phyloP scores from a whole-genome alignment of 306 rosid species.

The Lathyrus tuberosus region DNA sequence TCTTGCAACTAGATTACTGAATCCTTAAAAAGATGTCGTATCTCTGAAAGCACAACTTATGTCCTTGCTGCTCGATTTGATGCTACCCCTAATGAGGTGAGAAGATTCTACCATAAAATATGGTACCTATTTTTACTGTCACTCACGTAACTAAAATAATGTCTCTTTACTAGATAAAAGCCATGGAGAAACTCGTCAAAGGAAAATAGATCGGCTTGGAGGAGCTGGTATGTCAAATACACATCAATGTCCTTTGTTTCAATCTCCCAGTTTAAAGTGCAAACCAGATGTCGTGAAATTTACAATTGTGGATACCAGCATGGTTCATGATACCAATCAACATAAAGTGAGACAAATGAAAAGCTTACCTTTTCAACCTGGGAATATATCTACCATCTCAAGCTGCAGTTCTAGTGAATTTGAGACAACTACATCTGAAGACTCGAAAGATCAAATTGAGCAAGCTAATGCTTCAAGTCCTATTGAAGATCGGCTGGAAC shows the following conservation, averaged over 20 bases:
- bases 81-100: slow-evolving; percentile 74
- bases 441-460: slow-evolving; percentile 36
- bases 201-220: slow-evolving; percentile 74
- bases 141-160: slow-evolving; percentile 3
- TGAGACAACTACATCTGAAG: slow-evolving; percentile 43
- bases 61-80: slow-evolving; percentile 79
- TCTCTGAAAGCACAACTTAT: slow-evolving; percentile 70
- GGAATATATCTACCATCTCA: slow-evolving; percentile 33
- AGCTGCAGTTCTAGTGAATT: slow-evolving; percentile 47
- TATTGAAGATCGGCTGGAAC: slow-evolving; percentile 31
- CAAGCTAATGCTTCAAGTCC: slow-evolving; percentile 27
- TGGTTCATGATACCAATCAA: slow-evolving; percentile 39
- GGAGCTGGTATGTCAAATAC: slow-evolving; percentile 54
- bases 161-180: slow-evolving; percentile 51
- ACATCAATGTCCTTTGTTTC: slow-evolving; percentile 48
- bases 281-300: slow-evolving; percentile 40
- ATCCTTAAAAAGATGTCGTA: slow-evolving; percentile 86
- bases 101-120: slow-evolving; percentile 28
- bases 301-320: slow-evolving; percentile 60
- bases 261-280: slow-evolving; percentile 41
- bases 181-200: slow-evolving; percentile 64
- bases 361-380: slow-evolving; percentile 49
- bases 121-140: not conserved
- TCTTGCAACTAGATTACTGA: slow-evolving; percentile 71
- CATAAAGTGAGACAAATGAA: slow-evolving; percentile 50